Evolutionary conservation across 1,284 basidiomycete species (phyloP), one percentile per base, ranked within the genome.

Genomic region (Coniferiporia sulphurascens): DNA sequence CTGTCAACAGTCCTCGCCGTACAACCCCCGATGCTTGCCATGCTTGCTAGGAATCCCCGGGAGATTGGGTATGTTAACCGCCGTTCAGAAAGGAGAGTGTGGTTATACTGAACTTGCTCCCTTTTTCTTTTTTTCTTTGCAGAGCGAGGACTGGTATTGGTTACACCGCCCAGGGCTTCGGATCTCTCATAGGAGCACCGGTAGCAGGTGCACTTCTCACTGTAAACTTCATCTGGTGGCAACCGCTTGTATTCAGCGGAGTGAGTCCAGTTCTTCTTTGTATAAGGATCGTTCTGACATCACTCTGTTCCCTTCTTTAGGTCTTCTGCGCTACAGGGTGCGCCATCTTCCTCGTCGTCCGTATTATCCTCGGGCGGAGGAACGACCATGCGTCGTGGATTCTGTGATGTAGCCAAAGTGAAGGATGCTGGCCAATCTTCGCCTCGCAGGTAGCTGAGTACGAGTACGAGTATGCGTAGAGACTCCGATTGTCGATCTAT

Each of bases 201-300:
- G 72, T 81, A 48, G 74, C 74, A 21, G 79, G 79, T 9, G 77
- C 76, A 2, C 63, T 80, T 9, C 65, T 79, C 22, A 69, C 70
- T 7, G 66, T 69, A 22, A 68, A 74, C 1, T 78, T 76, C 60
- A 63, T 66, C 19, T 80, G 78, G 78, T 71, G 70, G 60, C 67
- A 69, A 36, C 74, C 78, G 13, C 65, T 78, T 1, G 71, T 77
- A 34, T 77, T 79, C 58, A 74, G 75, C 52, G 73, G 75, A 22
- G 78, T 78, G 61, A 43, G 74, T 68, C 13, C 21, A 10, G 15
- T 35, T 21, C 3, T 36, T 36, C 38, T 8, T n/a, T 52, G 27
- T 19, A 1, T 10, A 32, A 7, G 13, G 4, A 34, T n/a, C 13
- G 10, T 17, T 51, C 3, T 17, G n/a, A 10, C 34, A n/a, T 12